These are phyloP conservation scores for Fusarium equiseti DNA, from an alignment of 2,329 filamentous ascomycete species.

Conservation along the genomic window DNA sequence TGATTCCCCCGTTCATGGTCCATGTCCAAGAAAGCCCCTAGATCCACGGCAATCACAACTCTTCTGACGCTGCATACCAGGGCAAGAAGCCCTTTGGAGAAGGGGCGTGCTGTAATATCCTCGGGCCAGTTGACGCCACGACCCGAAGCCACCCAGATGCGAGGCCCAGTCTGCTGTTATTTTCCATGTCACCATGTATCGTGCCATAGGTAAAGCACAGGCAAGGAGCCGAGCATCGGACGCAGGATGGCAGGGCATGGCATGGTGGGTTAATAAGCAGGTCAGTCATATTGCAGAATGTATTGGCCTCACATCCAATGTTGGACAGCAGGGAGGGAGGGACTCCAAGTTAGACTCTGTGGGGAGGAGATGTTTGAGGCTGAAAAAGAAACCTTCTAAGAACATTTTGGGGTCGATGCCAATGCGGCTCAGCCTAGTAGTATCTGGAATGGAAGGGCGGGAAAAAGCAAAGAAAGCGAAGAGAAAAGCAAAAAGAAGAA, in stretches of 20 bases:
- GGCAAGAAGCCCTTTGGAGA: conserved; percentile 25
- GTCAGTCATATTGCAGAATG: conserved; percentile 21
- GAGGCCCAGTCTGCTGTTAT: conserved; percentile 32
- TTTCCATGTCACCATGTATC: conserved; percentile 44
- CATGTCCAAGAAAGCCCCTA: conserved; percentile 23
- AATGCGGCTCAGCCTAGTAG: conserved; percentile 41
- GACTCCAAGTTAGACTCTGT: conserved; percentile 19
- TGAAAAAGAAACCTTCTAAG: conserved; percentile 39
- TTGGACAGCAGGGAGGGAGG: neutral
- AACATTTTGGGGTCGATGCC: conserved; percentile 39
- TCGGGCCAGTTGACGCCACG: conserved; percentile 37
- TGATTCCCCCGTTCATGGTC: conserved; percentile 28
- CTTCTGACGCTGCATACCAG: conserved; percentile 15
- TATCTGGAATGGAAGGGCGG: conserved; percentile 39
- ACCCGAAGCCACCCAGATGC: conserved; percentile 38
- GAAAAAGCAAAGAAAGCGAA: conserved; percentile 18
- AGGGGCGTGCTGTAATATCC: conserved; percentile 24
- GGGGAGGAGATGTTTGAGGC: conserved; percentile 41
- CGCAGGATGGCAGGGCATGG: conserved; percentile 16
- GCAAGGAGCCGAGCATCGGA: conserved; percentile 36
- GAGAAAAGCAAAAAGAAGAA: neutral
- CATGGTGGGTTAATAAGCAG: conserved; percentile 26
- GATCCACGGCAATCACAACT: conserved; percentile 41
- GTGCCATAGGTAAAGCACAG: conserved; percentile 40
- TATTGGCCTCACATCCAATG: conserved; percentile 13